These are phyloP conservation scores for Nitzschia sp. DNA, from an alignment of 108 stramenopile species.

Conservation along the genomic window DNA sequence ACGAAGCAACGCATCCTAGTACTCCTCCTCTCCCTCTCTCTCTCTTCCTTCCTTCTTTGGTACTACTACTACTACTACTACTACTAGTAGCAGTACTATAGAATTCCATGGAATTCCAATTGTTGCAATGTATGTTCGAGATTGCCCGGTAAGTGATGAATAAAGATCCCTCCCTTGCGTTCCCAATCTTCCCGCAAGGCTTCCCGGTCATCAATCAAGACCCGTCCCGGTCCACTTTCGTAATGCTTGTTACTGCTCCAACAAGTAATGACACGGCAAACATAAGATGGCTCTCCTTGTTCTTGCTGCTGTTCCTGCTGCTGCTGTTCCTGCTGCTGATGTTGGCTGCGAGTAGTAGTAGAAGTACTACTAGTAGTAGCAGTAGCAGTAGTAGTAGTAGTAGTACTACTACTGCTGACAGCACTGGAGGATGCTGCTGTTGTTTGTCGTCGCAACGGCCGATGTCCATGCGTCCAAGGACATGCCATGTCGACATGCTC, in stretches of 20 bases:
- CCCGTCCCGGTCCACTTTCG: constrained; percentile 46
- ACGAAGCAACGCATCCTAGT: too few relatives aligned
- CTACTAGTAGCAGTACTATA: too few relatives aligned
- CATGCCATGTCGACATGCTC: constrained; percentile 73
- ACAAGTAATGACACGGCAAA: constrained; percentile 63
- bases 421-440: too few relatives aligned
- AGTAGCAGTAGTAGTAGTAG: too few relatives aligned
- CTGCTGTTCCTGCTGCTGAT: too few relatives aligned
- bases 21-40: too few relatives aligned
- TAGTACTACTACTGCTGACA: background rate
- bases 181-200: constrained; percentile 56
- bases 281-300: too few relatives aligned
- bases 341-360: background rate
- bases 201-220: constrained; percentile 75
- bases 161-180: constrained; percentile 68
- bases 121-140: background rate
- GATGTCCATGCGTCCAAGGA: constrained; percentile 11
- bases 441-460: background rate
- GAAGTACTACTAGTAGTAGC: background rate
- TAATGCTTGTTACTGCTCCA: constrained; percentile 75
- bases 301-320: background rate
- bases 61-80: too few relatives aligned
- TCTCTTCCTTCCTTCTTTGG: too few relatives aligned
- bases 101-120: too few relatives aligned
- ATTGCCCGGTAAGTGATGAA: constrained; percentile 47